These are phyloP conservation scores for Lipomyces mesembrius DNA, from an alignment of 805 yeast species.

Conservation along the genomic window DNA sequence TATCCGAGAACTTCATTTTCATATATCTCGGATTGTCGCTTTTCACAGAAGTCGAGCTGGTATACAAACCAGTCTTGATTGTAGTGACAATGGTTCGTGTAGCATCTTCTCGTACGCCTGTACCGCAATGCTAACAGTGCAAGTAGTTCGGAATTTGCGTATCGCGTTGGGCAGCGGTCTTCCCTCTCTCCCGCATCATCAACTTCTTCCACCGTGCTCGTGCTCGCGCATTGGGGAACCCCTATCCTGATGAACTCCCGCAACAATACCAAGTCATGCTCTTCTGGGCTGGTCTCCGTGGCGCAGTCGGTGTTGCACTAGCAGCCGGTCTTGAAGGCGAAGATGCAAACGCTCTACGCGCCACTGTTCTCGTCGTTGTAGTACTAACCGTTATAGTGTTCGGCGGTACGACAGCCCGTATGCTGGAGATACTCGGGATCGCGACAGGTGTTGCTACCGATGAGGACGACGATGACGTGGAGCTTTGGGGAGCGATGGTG, in stretches of 20 bases:
- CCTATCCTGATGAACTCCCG: constrained; percentile 82
- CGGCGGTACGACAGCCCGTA: constrained; percentile 98
- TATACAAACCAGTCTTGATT: constrained; percentile 89
- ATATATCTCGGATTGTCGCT: constrained; percentile 91
- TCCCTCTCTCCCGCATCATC: constrained; percentile 84
- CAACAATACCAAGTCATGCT: constrained; percentile 98
- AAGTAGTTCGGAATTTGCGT: constrained; percentile 70
- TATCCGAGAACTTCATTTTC: constrained; percentile 95
- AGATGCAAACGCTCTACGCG: constrained; percentile 80
- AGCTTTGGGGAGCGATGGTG: constrained; percentile 2
- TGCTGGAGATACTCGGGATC: constrained; percentile 93
- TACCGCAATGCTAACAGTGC: neutral
- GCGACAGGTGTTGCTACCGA: constrained; percentile 82
- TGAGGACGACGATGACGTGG: constrained; percentile 70
- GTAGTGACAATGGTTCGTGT: constrained; percentile 68
- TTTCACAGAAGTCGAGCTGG: constrained; percentile 94
- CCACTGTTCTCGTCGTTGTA: constrained; percentile 96
- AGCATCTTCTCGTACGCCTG: neutral
- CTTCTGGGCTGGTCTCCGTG: constrained; percentile 98
- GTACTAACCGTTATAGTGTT: constrained; percentile 93
- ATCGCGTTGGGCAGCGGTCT: constrained; percentile 96
- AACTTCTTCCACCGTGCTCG: constrained; percentile 76
- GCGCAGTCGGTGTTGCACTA: constrained; percentile 98
- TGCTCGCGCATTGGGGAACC: constrained; percentile 46
- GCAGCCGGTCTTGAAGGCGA: constrained; percentile 98